Base-by-base conservation (phyloP, 2,329 filamentous ascomycete species). In the Phaeosphaeriaceae sp. region DNA sequence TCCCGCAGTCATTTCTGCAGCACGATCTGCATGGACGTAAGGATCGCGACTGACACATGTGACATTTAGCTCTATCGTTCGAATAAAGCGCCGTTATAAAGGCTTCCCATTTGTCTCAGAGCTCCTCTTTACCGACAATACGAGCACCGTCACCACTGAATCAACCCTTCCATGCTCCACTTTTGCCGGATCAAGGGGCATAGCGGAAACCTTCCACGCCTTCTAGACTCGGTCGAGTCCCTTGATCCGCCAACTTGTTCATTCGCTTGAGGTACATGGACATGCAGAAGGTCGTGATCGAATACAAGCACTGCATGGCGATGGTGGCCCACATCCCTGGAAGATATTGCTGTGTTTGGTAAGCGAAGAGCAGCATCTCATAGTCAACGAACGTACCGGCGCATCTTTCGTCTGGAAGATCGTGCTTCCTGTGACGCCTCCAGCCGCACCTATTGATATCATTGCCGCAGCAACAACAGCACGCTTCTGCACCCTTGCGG, bases 261-360 rank as follows among this genome's bases (percentile, higher is more conserved):
- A 57, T 42, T 10, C 62, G 54, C 44, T 58, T 70, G 41, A 71
- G 60, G 42, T 68, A 61, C 64, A 69, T 65, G 13, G 67, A 70
- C 67, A 72, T 66, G 31, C 55, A 60, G 15, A 71, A 51, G 3
- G 67, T 72, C 25, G 66, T 57, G 21, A 67, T 53, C 6, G 65
- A 66, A 20, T 68, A 72, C 20, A 70, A 11, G 2, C 70, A 33
- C 51, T 70, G 68, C 66, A 72, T 69, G 1, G 59, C 40, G 27
- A 72, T 70, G 7, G 69, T 70, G 2, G 69, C 67, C 68, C 68
- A 72, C 68, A 72, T 71, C 0, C 69, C 66, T 19, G 69, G 68
- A 19, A 71, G 51, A 54, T 72, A 71, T 59, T 61, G 55, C 66
- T 71, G 33, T 36, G 11, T 36, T 11, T 13, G 6, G n/a, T n/a